A percentile compares a stretch with the other conserved stretches of the same genome.
Evolutionary conservation across 345 rosid species (phyloP).

Genomic region (Euphorbia pulcherrima): DNA sequence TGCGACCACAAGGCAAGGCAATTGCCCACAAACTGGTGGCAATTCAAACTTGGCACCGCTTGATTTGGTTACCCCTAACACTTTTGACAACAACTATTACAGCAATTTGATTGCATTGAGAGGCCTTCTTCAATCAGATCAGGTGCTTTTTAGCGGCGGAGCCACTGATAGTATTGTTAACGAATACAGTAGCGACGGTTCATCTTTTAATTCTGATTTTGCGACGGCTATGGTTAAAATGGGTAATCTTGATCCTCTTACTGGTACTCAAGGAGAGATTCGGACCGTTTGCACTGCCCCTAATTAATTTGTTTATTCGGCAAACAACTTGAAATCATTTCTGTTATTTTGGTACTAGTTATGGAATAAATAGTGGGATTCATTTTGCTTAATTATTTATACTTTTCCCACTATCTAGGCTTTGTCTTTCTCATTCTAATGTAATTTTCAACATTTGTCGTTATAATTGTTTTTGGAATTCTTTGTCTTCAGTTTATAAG

Average conservation of each 20-base stretch:
- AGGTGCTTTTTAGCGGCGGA: slow-evolving; percentile 12
- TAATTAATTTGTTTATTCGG: neutral
- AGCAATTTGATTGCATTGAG: neutral
- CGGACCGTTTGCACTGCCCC: slow-evolving; percentile 3
- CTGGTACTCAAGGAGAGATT: slow-evolving; percentile 14
- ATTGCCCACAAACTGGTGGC: neutral
- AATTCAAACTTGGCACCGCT: slow-evolving; percentile 8
- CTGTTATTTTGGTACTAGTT: too few relatives aligned
- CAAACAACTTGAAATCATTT: neutral
- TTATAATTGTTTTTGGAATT: neutral
- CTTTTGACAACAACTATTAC: slow-evolving; percentile 10
- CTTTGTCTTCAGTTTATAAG: too few relatives aligned
- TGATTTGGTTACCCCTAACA: slow-evolving; percentile 6
- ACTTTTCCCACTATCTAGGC: neutral
- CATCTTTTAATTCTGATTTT: slow-evolving; percentile 9
- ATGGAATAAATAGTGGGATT: slow-evolving; percentile 3
- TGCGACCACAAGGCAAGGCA: neutral
- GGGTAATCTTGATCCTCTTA: slow-evolving; percentile 11
- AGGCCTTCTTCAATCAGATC: slow-evolving; percentile 12
- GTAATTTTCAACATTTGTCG: neutral
- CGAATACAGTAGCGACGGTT: neutral
- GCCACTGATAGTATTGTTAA: slow-evolving; percentile 8
- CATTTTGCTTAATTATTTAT: neutral
- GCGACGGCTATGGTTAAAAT: slow-evolving; percentile 9
- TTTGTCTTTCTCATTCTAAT: neutral